These are phyloP conservation scores for Chrysanthemum makinoi DNA, from an alignment of 129 eudicot species.

Conservation along the genomic window DNA sequence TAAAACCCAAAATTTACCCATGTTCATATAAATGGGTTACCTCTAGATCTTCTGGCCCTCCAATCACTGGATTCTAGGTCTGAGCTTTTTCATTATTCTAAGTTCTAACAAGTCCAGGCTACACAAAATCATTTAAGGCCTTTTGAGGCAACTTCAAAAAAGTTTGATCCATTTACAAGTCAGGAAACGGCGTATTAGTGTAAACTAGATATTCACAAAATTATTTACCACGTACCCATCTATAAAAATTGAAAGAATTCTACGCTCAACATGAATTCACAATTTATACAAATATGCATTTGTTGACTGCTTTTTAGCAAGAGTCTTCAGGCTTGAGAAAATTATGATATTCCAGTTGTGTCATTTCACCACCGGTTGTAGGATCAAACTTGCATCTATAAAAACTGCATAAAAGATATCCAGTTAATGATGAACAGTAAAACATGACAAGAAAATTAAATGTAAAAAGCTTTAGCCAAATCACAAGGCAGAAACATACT, in stretches of 20 bases:
- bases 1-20: no score
- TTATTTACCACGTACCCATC: slow-evolving; percentile 19
- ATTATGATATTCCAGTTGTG: slow-evolving; percentile 82
- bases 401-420: slow-evolving; percentile 37
- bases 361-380: slow-evolving; percentile 81
- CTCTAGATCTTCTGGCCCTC: no score
- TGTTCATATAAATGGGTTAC: no score
- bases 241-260: neutral
- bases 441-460: no score
- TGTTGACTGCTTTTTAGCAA: slow-evolving; percentile 27
- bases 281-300: slow-evolving; percentile 1
- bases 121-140: no score
- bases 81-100: no score
- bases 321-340: slow-evolving; percentile 72
- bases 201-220: slow-evolving; percentile 20
- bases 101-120: no score
- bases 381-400: slow-evolving; percentile 90
- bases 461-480: no score
- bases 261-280: neutral
- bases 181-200: neutral
- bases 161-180: neutral
- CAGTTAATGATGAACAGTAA: no score
- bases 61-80: no score
- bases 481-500: no score
- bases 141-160: neutral